phyloP scores from a whole-genome alignment of 2,329 filamentous ascomycete species.

The Pestalotiopsis sp. region DNA sequence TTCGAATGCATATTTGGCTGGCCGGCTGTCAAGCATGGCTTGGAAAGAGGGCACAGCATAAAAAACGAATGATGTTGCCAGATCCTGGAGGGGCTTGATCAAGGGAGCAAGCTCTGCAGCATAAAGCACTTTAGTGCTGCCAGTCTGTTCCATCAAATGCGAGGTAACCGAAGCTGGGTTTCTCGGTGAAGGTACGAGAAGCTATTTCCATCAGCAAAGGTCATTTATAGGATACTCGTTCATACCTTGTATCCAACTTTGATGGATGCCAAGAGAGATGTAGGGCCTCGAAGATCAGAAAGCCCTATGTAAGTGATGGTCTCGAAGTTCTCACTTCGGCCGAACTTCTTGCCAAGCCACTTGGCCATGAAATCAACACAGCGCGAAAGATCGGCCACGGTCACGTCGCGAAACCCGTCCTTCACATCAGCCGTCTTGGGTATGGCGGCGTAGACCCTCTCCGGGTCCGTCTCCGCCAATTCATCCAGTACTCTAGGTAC shows the following conservation, averaged over 20 bases:
- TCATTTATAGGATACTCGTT: background rate
- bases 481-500: constrained; percentile 17
- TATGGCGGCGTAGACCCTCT: constrained; percentile 18
- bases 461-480: constrained; percentile 12
- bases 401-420: constrained; percentile 20
- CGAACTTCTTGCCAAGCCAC: constrained; percentile 27
- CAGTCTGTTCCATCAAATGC: constrained; percentile 19
- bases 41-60: constrained; percentile 5
- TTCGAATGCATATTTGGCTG: background rate
- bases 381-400: constrained; percentile 19
- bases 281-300: constrained; percentile 31
- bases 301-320: constrained; percentile 26
- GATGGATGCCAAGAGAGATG: constrained; percentile 33
- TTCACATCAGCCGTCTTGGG: constrained; percentile 17
- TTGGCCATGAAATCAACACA: constrained; percentile 27
- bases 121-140: constrained; percentile 16
- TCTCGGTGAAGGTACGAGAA: constrained; percentile 20
- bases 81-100: background rate
- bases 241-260: constrained; percentile 37
- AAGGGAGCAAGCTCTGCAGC: constrained; percentile 13
- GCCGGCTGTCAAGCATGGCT: constrained; percentile 3
- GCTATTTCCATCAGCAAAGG: constrained; percentile 10
- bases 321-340: constrained; percentile 21
- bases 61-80: constrained; percentile 2
- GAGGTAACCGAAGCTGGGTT: constrained; percentile 17